A percentile compares a stretch with the other conserved stretches of the same genome.
Conservation (phyloP, 176 grass and related monocot genomes). For the Lolium multiflorum region DNA sequence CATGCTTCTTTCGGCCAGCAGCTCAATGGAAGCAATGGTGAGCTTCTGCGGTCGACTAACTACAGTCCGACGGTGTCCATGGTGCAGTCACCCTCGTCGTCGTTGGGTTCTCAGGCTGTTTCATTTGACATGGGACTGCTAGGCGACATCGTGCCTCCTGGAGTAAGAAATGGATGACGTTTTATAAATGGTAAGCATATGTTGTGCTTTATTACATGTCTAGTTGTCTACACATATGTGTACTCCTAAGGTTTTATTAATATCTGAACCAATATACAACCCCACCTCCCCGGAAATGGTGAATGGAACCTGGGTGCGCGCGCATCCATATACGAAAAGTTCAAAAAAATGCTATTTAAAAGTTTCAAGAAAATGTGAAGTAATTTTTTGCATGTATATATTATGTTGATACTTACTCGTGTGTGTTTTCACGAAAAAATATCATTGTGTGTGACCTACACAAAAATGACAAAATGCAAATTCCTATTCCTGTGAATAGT, state of each 20-base stretch:
- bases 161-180: conserved; percentile 64
- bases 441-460: too few species aligned
- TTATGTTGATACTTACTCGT: too few species aligned
- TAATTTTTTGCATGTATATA: too few species aligned
- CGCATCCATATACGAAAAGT: too few species aligned
- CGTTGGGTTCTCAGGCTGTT: conserved; percentile 10
- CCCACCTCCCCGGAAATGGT: too few species aligned
- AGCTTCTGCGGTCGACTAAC: not conserved
- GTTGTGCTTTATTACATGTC: too few species aligned
- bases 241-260: not conserved
- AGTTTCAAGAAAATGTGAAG: too few species aligned
- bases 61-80: conserved; percentile 7
- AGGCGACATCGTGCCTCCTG: conserved; percentile 82
- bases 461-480: too few species aligned
- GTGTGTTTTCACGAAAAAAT: too few species aligned
- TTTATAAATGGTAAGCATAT: conserved; percentile 34
- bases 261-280: not conserved
- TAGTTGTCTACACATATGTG: not conserved
- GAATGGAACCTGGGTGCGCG: too few species aligned
- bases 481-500: too few species aligned
- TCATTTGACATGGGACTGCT: conserved; percentile 62
- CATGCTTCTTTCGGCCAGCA: conserved; percentile 11
- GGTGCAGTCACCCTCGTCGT: not conserved
- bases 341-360: too few species aligned
- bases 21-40: not conserved